A percentile compares a stretch with the other conserved stretches of the same genome.
Evolutionary conservation across 2,329 filamentous ascomycete species (phyloP).

Genomic region (Parasarocladium wereldwijsianum): DNA sequence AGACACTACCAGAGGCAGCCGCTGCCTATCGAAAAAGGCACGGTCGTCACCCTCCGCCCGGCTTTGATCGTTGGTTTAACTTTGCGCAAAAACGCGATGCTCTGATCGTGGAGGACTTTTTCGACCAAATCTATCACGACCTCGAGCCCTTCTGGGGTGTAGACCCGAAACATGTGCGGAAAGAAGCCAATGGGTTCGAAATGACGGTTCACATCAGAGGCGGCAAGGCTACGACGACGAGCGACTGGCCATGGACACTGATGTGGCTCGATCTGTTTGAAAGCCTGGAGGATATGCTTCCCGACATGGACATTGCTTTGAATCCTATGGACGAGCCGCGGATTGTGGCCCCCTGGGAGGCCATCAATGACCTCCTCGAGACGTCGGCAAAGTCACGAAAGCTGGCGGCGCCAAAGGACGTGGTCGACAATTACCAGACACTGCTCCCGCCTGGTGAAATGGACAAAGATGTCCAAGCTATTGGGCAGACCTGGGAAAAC

Average conservation of each 20-base stretch:
- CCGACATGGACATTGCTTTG: slow-evolving; percentile 53
- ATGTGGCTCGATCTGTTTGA: slow-evolving; percentile 40
- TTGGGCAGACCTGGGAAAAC: slow-evolving; percentile 33
- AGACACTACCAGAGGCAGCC: slow-evolving; percentile 37
- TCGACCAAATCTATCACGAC: slow-evolving; percentile 49
- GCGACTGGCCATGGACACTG: slow-evolving; percentile 42
- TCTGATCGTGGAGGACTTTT: slow-evolving; percentile 47
- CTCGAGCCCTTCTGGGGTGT: slow-evolving; percentile 43
- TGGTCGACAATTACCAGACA: slow-evolving; percentile 27
- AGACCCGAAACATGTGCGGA: slow-evolving; percentile 30
- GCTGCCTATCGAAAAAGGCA: slow-evolving; percentile 41
- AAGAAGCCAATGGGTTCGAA: slow-evolving; percentile 37
- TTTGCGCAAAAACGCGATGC: slow-evolving; percentile 37
- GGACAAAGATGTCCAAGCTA: slow-evolving; percentile 18
- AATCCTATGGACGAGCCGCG: slow-evolving; percentile 56
- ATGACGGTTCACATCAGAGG: slow-evolving; percentile 47
- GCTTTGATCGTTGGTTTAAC: slow-evolving; percentile 44
- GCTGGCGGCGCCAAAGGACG: slow-evolving; percentile 27
- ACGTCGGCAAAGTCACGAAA: slow-evolving; percentile 32
- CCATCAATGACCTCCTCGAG: slow-evolving; percentile 37
- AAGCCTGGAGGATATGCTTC: slow-evolving; percentile 38
- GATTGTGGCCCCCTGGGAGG: slow-evolving; percentile 48
- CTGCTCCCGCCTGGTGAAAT: slow-evolving; percentile 23
- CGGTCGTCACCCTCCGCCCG: slow-evolving; percentile 47
- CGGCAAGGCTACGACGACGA: slow-evolving; percentile 32